These are phyloP conservation scores for Phytophthora cactorum DNA, from an alignment of 352 stramenopile genomes.

Conservation along the genomic window DNA sequence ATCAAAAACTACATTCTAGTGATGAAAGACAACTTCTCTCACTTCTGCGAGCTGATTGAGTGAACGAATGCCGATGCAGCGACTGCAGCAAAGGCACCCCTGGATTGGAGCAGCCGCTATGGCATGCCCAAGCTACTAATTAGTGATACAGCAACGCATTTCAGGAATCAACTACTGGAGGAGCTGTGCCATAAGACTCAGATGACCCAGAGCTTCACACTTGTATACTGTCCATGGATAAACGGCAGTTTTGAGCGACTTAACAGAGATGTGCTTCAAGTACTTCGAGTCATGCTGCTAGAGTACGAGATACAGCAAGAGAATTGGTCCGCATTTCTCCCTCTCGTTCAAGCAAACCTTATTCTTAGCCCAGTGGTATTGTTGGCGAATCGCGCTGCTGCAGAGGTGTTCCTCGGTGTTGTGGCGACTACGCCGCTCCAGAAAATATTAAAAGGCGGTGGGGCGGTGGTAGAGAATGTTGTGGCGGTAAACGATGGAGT, in stretches of 20 bases:
- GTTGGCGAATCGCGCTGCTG: conserved; percentile 4
- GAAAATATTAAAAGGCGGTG: conserved; percentile 6
- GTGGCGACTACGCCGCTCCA: conserved; percentile 9
- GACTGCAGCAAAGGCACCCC: background rate
- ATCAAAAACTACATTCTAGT: conserved; percentile 12
- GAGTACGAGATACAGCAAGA: conserved; percentile 13
- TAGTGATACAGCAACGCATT: conserved; percentile 10
- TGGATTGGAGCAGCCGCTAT: conserved; percentile 15
- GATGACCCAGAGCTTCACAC: conserved; percentile 3
- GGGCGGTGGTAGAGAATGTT: conserved; percentile 1
- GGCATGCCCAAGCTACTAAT: conserved; percentile 8
- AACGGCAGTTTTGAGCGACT: conserved; percentile 12
- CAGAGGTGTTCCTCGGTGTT: conserved; percentile 12
- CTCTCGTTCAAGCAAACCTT: conserved; percentile 14
- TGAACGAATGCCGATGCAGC: conserved; percentile 5
- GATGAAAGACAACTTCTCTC: conserved; percentile 14
- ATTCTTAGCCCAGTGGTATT: conserved; percentile 13
- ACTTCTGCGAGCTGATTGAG: conserved; percentile 9
- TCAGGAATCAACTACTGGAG: conserved; percentile 15
- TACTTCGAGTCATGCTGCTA: conserved; percentile 12
- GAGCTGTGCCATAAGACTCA: conserved; percentile 13
- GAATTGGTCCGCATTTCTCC: conserved; percentile 6
- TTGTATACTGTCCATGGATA: conserved; percentile 11
- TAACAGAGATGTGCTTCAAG: conserved; percentile 13
- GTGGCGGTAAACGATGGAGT: background rate